phyloP scores from a whole-genome alignment of 2,329 filamentous ascomycete species.

The Clonostachys sp. region DNA sequence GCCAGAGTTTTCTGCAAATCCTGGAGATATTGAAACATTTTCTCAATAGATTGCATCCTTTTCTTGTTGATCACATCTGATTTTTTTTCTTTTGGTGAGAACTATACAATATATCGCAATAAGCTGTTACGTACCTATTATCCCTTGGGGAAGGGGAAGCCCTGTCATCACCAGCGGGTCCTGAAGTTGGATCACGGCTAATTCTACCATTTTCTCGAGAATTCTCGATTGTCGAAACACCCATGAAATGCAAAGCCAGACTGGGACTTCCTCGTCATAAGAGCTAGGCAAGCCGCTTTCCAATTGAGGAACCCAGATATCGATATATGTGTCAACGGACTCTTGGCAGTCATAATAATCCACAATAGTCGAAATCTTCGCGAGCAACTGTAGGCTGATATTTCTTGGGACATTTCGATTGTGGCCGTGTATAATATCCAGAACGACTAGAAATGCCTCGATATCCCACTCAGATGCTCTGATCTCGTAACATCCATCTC shows the following conservation, averaged over 20 bases:
- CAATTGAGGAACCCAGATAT: neutral
- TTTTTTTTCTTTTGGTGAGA: neutral
- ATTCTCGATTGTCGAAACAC: slow-evolving; percentile 4
- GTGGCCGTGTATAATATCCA: slow-evolving; percentile 19
- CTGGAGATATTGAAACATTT: neutral
- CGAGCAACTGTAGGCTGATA: slow-evolving; percentile 3
- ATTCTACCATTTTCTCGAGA: slow-evolving; percentile 2
- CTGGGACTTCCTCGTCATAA: slow-evolving; percentile 2
- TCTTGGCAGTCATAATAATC: slow-evolving; percentile 4
- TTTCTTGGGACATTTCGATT: slow-evolving; percentile 10
- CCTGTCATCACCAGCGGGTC: neutral
- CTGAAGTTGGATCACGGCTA: slow-evolving; percentile 5
- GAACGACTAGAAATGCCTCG: slow-evolving; percentile 16
- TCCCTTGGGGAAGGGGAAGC: slow-evolving; percentile 2
- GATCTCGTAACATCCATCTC: neutral
- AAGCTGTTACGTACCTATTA: neutral
- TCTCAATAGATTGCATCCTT: neutral
- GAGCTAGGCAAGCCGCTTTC: neutral
- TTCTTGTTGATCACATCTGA: neutral
- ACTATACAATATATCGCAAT: neutral
- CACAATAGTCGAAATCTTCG: slow-evolving; percentile 1
- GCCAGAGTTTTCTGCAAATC: neutral
- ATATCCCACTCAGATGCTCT: slow-evolving; percentile 14
- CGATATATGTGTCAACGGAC: slow-evolving; percentile 12
- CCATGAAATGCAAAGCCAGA: slow-evolving; percentile 8